Evolutionary conservation across 1,284 basidiomycete species (phyloP), one percentile per base, ranked within the genome.

Genomic region (Ganoderma boninense): DNA sequence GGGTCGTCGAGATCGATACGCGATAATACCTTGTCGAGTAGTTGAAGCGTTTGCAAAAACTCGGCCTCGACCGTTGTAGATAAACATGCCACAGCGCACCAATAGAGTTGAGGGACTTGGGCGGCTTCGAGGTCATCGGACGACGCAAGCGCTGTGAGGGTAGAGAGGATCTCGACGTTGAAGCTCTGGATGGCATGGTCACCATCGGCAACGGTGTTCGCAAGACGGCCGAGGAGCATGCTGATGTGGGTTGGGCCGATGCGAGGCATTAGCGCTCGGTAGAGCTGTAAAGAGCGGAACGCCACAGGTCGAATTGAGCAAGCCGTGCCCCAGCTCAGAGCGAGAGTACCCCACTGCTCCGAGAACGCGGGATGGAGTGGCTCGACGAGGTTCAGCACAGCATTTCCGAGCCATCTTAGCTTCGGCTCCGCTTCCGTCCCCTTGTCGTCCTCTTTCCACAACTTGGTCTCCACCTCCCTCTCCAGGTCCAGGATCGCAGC

Each of bases 261-360:
- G 43, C 87, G 85, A 0, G 95, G 93, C 73, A 90, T 88, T n/a
- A 98, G 83, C 1, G 94, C 90, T 49, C 96, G 91, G 82, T 96
- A 96, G n/a, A 96, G 86, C 79, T 98, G 96, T 73, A 98, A 86
- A 2, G 97, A 97, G 42, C 96, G 89, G 82, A 95, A 96, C 0
- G 97, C 96, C 40, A 93, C 90, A 64, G 92, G 91, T 52, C 95
- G 90, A 71, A 97, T 95, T 4, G 95, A 93, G 76, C 95, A 97
- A 0, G 92, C 88, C 3, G 95, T 96, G 2, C 95, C 94, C 93
- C 97, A 98, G 43, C 86, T 83, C 69, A 98, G 83, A 2, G 95
- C 94, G 40, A 95, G 78, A 6, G 91, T 90, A 7, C 95, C 95
- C 92, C 97, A 97, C 64, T 89, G 86, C 72, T 94, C 89, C 38